Conservation (phyloP, 192 early-diverging fungal genomes). For the Gonapodya prolifera region DNA sequence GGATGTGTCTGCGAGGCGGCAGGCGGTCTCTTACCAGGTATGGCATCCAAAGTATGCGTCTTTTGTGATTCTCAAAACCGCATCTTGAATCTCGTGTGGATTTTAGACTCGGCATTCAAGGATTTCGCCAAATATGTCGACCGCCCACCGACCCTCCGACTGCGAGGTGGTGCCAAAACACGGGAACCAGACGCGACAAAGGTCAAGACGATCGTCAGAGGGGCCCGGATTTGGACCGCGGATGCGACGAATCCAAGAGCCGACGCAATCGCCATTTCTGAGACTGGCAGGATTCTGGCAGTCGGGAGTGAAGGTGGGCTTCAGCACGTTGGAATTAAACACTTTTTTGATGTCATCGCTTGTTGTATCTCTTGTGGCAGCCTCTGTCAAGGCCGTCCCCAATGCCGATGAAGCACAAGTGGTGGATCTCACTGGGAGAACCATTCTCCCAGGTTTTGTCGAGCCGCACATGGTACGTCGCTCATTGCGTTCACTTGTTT, state of each 20-base stretch:
- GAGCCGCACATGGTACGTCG: neutral
- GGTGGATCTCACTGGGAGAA: neutral
- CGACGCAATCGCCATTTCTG: neutral
- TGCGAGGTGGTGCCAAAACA: neutral
- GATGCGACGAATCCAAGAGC: neutral
- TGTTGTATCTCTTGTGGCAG: too few relatives aligned
- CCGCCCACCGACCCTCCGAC: too few relatives aligned
- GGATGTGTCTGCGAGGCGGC: too few relatives aligned
- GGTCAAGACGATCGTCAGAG: neutral
- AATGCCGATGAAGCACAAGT: neutral
- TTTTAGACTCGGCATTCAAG: too few relatives aligned
- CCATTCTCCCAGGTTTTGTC: neutral
- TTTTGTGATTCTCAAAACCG: too few relatives aligned
- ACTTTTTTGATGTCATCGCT: too few relatives aligned
- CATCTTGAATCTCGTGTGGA: too few relatives aligned
- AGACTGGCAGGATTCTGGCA: neutral
- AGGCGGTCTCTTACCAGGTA: too few relatives aligned
- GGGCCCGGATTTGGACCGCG: neutral
- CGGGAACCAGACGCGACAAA: neutral
- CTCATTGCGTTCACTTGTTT: neutral
- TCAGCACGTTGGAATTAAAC: too few relatives aligned
- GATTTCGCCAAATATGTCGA: too few relatives aligned
- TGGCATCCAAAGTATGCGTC: too few relatives aligned
- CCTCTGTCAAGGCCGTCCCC: neutral
- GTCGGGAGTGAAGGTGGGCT: neutral